Evolutionary conservation across 345 rosid species (phyloP).

Genomic region (Euphorbia lathyris): DNA sequence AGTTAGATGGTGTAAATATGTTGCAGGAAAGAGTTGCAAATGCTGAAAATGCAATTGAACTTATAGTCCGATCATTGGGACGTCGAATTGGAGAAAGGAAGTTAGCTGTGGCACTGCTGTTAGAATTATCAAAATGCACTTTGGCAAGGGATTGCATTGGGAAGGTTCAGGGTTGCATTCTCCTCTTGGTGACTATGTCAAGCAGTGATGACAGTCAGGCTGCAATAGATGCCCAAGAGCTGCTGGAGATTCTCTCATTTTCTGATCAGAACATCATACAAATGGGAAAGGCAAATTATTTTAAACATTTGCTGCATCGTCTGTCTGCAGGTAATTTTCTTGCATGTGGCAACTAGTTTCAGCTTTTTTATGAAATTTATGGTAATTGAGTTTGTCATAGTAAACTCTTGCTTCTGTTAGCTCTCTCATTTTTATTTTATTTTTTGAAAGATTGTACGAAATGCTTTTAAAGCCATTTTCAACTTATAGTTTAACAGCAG

Average conservation of each 20-base stretch:
- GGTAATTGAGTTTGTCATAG: background rate
- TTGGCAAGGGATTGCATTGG: slow-evolving; percentile 44
- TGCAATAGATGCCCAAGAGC: slow-evolving; percentile 44
- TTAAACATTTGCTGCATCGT: slow-evolving; percentile 50
- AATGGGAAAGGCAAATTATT: slow-evolving; percentile 73
- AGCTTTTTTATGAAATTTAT: slow-evolving; percentile 3
- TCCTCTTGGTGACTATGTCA: slow-evolving; percentile 62
- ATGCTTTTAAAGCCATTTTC: background rate
- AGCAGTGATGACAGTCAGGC: slow-evolving; percentile 51
- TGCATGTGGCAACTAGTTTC: slow-evolving; percentile 6
- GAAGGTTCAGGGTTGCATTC: slow-evolving; percentile 56
- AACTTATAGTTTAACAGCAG: background rate
- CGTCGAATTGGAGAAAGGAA: slow-evolving; percentile 53
- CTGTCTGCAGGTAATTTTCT: slow-evolving; percentile 47
- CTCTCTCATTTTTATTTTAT: background rate
- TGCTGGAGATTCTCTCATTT: slow-evolving; percentile 55
- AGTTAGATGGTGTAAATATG: slow-evolving; percentile 8
- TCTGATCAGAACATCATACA: slow-evolving; percentile 51
- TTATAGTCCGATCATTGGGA: slow-evolving; percentile 55
- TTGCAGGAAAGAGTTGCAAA: slow-evolving; percentile 56
- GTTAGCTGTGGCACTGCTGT: slow-evolving; percentile 51
- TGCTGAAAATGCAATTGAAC: slow-evolving; percentile 43
- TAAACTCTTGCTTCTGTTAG: background rate
- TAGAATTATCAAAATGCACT: slow-evolving; percentile 45
- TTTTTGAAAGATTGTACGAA: background rate